Evolutionary conservation across 2,329 filamentous ascomycete genomes (phyloP).

Genomic region (Verticillium isaacii): DNA sequence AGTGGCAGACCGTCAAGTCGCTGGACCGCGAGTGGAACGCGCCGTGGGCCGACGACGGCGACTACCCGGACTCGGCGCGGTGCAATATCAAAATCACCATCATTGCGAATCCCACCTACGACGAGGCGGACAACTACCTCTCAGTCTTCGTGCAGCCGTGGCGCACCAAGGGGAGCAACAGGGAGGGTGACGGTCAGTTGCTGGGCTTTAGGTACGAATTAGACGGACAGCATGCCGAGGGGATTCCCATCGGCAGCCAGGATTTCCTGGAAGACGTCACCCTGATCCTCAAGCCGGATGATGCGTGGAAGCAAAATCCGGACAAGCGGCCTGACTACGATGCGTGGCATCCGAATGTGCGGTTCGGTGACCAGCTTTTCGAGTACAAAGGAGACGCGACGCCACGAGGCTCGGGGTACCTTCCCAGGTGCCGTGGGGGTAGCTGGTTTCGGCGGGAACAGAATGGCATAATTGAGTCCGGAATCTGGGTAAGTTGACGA

Average conservation of each 20-base stretch:
- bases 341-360: neutral
- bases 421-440: neutral
- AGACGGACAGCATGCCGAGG: neutral
- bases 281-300: neutral
- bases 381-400: neutral
- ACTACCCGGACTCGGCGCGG: neutral
- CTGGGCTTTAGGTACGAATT: neutral
- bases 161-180: neutral
- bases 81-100: neutral
- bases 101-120: neutral
- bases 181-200: neutral
- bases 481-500: neutral
- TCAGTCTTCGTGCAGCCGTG: neutral
- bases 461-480: neutral
- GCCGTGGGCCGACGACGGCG: neutral
- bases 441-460: neutral
- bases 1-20: neutral
- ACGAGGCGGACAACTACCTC: neutral
- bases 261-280: neutral
- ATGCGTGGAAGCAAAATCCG: neutral
- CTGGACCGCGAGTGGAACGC: neutral
- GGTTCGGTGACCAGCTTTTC: neutral
- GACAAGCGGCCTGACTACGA: neutral
- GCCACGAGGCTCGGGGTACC: neutral
- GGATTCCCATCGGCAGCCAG: neutral